phyloP scores from a whole-genome alignment of 2,329 filamentous ascomycete species.

The Cladophialophora exuberans region DNA sequence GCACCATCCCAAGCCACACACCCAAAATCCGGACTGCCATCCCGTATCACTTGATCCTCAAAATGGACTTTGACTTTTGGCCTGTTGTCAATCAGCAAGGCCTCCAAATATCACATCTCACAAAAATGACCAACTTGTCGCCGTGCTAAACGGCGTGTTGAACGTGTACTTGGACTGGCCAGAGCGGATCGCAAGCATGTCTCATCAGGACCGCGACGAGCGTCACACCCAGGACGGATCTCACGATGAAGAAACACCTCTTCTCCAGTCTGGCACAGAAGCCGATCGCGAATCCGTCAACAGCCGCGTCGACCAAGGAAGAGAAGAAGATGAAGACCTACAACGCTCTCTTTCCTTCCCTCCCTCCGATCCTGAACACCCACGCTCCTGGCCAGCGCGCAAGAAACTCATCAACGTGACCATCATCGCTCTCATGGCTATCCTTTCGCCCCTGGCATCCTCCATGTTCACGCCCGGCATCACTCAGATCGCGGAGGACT shows the following conservation, averaged over 20 bases:
- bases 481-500: conserved; percentile 51
- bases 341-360: conserved; percentile 40
- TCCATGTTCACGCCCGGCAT: conserved; percentile 59
- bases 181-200: background rate
- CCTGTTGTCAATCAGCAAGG: too few species aligned
- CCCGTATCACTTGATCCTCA: too few species aligned
- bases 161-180: too few species aligned
- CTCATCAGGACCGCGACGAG: background rate
- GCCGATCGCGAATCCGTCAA: conserved; percentile 2
- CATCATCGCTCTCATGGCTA: conserved; percentile 55
- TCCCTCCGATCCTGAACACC: conserved; percentile 47
- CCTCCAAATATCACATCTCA: too few species aligned
- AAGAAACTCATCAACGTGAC: conserved; percentile 54
- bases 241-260: conserved; percentile 25
- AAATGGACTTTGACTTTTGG: too few species aligned
- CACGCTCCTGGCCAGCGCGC: conserved; percentile 49
- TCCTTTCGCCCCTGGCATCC: conserved; percentile 34
- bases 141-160: too few species aligned
- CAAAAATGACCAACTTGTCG: too few species aligned
- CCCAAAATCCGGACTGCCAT: too few species aligned
- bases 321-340: conserved; percentile 6
- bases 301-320: too few species aligned
- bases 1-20: too few species aligned
- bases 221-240: too few species aligned
- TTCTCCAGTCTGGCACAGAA: conserved; percentile 16